Base-by-base conservation (phyloP, 116 monocot genomes). In the Thalassia testudinum region DNA sequence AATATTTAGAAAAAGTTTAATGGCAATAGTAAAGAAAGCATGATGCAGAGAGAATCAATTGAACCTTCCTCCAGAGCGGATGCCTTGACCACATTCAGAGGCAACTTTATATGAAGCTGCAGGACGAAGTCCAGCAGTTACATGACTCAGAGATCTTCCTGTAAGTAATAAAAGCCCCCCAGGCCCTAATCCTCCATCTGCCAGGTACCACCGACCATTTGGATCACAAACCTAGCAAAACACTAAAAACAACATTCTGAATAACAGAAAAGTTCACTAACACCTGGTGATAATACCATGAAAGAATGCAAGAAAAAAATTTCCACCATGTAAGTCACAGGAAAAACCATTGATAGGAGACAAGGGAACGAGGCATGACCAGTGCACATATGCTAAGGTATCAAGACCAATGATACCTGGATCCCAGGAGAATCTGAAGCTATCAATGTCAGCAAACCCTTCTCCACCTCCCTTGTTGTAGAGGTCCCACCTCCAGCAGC, bases 131-230 rank as follows among this genome's bases (percentile, higher is more conserved):
- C 86, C 83, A 66, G 86, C 86, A 50, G 92, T 86, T 45, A 70
- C 77, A 72, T 86, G 77, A 52, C 80, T 80, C 12, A 92, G 79
- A 24, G 92, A 74, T 57, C 65, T 92, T 21, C 92, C 92, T 27
- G 92, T 86, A 50, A 92, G 70, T 53, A 92, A 62, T 52, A 92
- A 72, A 45, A 92, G 64, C 61, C 83, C 80, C 2, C 68, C 67
- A 62, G 78, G 77, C 37, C 67, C 63, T 40, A 68, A 70, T 58
- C 59, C 50, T 21, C 47, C 57, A 68, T 92, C 92, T 70, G 86
- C 92, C 61, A 73, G 66, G 68, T 77, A 92, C 92, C 92, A 92
- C 62, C 64, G 83, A 44, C 86, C 83, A 73, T 92, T 86, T 70
- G 92, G 82, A 54, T 92, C 86, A 71, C 86, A 86, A 56, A 92